Evolutionary conservation across 805 yeast species (phyloP), one percentile per base, ranked within the genome.

Genomic region (Teunomyces aglyptinius): DNA sequence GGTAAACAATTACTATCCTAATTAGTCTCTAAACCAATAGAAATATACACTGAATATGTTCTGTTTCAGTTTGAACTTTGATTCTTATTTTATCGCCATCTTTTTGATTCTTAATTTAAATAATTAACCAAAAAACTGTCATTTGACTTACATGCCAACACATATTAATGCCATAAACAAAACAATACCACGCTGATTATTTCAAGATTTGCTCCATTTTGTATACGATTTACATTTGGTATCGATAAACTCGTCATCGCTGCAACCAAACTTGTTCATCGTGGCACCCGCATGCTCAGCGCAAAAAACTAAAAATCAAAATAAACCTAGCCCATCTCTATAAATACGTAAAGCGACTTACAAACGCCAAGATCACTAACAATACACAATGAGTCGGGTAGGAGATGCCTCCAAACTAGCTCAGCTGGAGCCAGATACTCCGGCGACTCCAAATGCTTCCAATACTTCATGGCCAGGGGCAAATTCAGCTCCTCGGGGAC

Each of bases 341-440:
- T 38, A 38, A 27, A 26, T 16, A 24, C 42, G 10, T 5, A 12
- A 36, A 22, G 39, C 39, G 16, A 36, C 24, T 19, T 19, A 24
- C 33, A 28, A n/a, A 16, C 33, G 15, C 15, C 33, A 27, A 38
- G 31, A 20, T 38, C 10, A 26, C 20, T 7, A 28, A 38, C 19
- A 38, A 26, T 13, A 26, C 42, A 38, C 42, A 38, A 38, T 38
- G 42, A 38, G 42, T 28, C 31, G 42, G 42, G 32, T 26, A 38
- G 42, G 42, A 27, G 42, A 28, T 38, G 42, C 22, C 33, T 38
- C 42, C 33, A 28, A 28, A 26, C 7, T 28, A 27, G 42, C 31
- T 27, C 42, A 27, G 32, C 32, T 38, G 41, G 31, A 38, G 5
- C 19, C 38, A 34, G 22, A 34, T 11, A 18, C 22, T 34, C 38